Percentiles rank a stretch among this genome's conserved stretches.
Evolutionary conservation across 495 filamentous ascomycete species (phyloP).

Genomic region (Apodospora peruviana): DNA sequence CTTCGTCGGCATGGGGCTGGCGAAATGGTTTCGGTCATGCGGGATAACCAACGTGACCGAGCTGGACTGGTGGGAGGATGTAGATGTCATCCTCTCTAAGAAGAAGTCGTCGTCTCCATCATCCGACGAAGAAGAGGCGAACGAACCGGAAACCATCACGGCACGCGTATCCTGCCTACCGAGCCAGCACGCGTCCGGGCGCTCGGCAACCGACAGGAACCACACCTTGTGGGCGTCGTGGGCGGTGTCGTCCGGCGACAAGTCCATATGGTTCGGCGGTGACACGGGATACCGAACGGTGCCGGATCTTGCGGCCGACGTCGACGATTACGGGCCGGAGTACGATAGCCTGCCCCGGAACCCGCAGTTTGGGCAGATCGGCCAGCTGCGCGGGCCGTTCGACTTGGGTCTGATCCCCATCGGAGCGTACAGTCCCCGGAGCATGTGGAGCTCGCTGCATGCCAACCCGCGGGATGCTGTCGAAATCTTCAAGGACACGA

Average conservation of each 20-base stretch:
- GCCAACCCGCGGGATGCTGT: constrained; percentile 85
- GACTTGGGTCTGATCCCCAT: constrained; percentile 94
- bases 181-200: constrained; percentile 75
- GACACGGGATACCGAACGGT: constrained; percentile 83
- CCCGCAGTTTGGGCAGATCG: constrained; percentile 85
- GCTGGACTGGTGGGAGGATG: constrained; percentile 93
- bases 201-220: constrained; percentile 61
- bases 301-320: too few species aligned
- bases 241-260: constrained; percentile 69
- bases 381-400: constrained; percentile 78
- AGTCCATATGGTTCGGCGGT: constrained; percentile 70
- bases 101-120: too few species aligned
- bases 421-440: constrained; percentile 81
- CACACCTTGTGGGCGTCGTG: constrained; percentile 85
- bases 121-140: too few species aligned
- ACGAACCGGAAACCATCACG: constrained; percentile 55
- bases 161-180: constrained; percentile 78
- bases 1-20: constrained; percentile 84
- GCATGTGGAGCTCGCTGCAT: constrained; percentile 73
- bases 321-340: constrained; percentile 70
- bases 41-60: constrained; percentile 76
- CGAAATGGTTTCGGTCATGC: constrained; percentile 69
- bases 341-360: constrained; percentile 65
- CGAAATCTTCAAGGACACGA: constrained; percentile 84
- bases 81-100: constrained; percentile 55